Evolutionary conservation across 2,329 filamentous ascomycete species (phyloP).

Genomic region (Epicoccum sorghinum): DNA sequence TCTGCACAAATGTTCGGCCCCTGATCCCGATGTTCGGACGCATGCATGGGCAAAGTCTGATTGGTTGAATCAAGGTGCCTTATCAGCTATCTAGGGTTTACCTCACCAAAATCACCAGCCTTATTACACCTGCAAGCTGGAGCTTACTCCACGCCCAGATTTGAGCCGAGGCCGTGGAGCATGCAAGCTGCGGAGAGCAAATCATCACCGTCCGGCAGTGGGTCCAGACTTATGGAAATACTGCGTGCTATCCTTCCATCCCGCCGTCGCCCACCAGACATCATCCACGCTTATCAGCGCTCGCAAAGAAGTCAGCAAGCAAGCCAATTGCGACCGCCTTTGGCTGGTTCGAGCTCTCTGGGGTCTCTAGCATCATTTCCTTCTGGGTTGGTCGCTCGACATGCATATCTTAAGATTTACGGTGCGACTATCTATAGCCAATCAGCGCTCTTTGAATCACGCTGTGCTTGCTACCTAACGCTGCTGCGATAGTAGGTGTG

Average conservation of each 20-base stretch:
- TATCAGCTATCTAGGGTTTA: conserved; percentile 32
- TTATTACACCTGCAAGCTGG: not conserved
- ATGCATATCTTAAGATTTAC: conserved; percentile 5
- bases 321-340: conserved; percentile 1
- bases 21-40: conserved; percentile 17
- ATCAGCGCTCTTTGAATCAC: conserved; percentile 14
- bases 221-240: not conserved
- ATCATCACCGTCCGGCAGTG: conserved; percentile 5
- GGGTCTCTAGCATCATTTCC: conserved; percentile 11
- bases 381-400: conserved; percentile 12
- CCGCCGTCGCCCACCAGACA: conserved; percentile 15
- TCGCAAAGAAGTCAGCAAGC: conserved; percentile 17
- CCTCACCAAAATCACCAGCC: conserved; percentile 25
- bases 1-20: conserved; percentile 10
- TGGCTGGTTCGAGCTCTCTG: conserved; percentile 1
- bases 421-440: conserved; percentile 30
- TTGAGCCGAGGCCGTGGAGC: not conserved
- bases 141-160: conserved; percentile 26
- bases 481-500: conserved; percentile 24
- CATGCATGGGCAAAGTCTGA: conserved; percentile 2
- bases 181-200: conserved; percentile 12
- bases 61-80: conserved; percentile 22
- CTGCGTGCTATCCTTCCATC: conserved; percentile 13
- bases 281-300: conserved; percentile 27
- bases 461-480: conserved; percentile 6